Conservation (phyloP, 1,284 basidiomycete genomes). For the Microbotryum lychnidis-dioicae region DNA sequence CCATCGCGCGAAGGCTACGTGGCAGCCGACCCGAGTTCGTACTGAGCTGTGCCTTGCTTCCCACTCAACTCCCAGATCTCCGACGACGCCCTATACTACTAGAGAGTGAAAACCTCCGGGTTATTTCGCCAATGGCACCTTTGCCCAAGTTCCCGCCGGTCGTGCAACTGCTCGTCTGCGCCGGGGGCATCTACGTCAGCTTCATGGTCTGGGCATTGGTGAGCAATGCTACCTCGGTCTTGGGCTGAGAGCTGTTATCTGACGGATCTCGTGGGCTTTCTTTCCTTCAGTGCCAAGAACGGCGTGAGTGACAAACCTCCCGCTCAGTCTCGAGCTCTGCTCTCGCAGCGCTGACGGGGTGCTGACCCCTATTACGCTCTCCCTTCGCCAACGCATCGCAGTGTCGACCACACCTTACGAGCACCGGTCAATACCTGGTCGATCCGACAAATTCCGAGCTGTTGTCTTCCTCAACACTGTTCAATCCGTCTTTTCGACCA, state of each 20-base stretch:
- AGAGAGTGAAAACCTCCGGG: too few relatives aligned
- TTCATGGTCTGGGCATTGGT: slow-evolving; percentile 36
- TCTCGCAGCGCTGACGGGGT: background rate
- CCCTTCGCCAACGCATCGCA: background rate
- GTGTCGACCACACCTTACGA: slow-evolving; percentile 30
- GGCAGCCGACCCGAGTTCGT: too few relatives aligned
- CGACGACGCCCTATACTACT: too few relatives aligned
- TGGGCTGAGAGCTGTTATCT: background rate
- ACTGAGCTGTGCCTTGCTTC: too few relatives aligned
- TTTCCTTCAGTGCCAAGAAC: slow-evolving; percentile 30
- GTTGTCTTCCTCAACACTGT: slow-evolving; percentile 91
- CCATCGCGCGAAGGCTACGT: too few relatives aligned
- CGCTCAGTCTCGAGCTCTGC: background rate
- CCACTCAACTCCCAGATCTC: too few relatives aligned
- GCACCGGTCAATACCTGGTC: slow-evolving; percentile 11
- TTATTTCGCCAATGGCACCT: too few relatives aligned
- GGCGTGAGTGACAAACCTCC: slow-evolving; percentile 6
- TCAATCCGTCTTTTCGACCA: slow-evolving; percentile 55
- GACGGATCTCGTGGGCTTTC: background rate
- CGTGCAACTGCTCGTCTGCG: slow-evolving; percentile 26
- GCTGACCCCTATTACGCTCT: background rate
- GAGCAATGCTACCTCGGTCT: background rate
- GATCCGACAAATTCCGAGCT: slow-evolving; percentile 33
- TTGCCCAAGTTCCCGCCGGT: too few relatives aligned
- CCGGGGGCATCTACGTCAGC: slow-evolving; percentile 33